Evolutionary conservation across 176 grass and related monocot species (phyloP).

Genomic region (Oryza longistaminata): DNA sequence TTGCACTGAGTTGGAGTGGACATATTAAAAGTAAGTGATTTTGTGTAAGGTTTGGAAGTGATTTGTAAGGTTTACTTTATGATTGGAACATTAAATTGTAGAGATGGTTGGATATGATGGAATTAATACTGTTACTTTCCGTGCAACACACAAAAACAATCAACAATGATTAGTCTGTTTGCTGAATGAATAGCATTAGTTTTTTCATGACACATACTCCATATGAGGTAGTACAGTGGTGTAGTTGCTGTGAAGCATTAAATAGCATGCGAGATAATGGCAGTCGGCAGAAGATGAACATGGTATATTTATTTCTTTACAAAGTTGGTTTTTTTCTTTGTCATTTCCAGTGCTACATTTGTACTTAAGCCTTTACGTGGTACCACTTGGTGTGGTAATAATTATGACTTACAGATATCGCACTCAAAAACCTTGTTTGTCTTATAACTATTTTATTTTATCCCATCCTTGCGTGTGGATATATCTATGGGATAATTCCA

Average conservation of each 20-base stretch:
- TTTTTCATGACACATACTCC: background rate
- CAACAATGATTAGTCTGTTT: background rate
- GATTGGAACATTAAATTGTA: background rate
- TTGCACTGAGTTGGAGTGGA: constrained; percentile 16
- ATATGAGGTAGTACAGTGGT: background rate
- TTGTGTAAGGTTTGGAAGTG: background rate
- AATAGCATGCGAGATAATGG: background rate
- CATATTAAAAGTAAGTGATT: background rate
- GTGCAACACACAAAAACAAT: background rate
- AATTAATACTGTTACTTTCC: background rate
- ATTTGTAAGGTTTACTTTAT: background rate
- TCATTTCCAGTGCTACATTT: background rate
- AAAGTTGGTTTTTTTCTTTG: background rate
- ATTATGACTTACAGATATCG: background rate
- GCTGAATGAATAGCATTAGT: background rate
- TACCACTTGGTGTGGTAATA: background rate
- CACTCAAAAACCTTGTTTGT: background rate
- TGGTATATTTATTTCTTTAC: background rate
- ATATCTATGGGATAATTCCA: background rate
- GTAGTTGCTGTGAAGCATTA: background rate
- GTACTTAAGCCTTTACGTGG: background rate
- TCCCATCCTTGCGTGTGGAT: background rate
- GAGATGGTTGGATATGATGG: background rate
- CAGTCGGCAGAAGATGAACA: background rate
- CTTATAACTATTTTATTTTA: background rate